These are phyloP conservation scores for Aspergillus haitiensis DNA, from an alignment of 495 filamentous ascomycete genomes.

Conservation along the genomic window DNA sequence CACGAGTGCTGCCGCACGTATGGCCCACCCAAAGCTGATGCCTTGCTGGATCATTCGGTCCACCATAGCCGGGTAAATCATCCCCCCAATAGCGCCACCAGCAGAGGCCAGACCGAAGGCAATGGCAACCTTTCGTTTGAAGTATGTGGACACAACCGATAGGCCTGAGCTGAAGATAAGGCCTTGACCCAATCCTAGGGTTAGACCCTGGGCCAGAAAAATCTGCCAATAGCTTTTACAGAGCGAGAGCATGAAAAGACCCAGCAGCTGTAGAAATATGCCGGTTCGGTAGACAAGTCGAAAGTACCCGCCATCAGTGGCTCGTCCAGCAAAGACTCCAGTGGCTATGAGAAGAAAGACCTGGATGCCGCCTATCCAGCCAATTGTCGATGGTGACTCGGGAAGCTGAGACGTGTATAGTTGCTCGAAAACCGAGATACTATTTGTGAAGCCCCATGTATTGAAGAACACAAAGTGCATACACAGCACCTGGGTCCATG, in stretches of 20 bases:
- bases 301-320: constrained; percentile 61
- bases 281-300: constrained; percentile 45
- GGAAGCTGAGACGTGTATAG: constrained; percentile 55
- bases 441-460: constrained; percentile 34
- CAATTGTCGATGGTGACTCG: constrained; percentile 55
- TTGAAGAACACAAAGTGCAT: constrained; percentile 32
- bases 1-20: constrained; percentile 65
- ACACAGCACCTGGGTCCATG: constrained; percentile 34
- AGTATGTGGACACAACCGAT: constrained; percentile 65
- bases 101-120: constrained; percentile 61
- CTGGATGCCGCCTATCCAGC: constrained; percentile 55
- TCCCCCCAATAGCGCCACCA: constrained; percentile 64
- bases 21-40: constrained; percentile 70
- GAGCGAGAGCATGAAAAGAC: constrained; percentile 57
- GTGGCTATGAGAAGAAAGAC: constrained; percentile 35
- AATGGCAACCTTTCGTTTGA: constrained; percentile 55
- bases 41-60: constrained; percentile 48
- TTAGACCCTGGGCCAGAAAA: constrained; percentile 66
- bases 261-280: constrained; percentile 51
- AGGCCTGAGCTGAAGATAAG: constrained; percentile 60
- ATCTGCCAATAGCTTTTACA: constrained; percentile 51
- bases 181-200: constrained; percentile 64
- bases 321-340: constrained; percentile 51
- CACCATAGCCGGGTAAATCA: constrained; percentile 67
- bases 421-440: constrained; percentile 41